Evolutionary conservation across 345 rosid species (phyloP).

Genomic region (Populus simonii): DNA sequence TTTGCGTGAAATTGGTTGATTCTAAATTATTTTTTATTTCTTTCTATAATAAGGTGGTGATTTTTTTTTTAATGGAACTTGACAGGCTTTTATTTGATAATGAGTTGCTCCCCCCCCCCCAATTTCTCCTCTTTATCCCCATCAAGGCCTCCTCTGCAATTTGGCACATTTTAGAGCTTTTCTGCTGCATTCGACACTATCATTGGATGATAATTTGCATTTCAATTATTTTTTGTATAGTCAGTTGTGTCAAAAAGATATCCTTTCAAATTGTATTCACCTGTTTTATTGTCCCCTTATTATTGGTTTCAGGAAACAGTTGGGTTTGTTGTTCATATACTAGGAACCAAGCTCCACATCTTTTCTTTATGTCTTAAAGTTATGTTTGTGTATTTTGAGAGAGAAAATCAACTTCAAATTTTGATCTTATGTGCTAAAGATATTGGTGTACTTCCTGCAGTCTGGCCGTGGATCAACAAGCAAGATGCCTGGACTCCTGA

Average conservation of each 20-base stretch:
- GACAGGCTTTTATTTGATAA: neutral
- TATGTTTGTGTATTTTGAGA: neutral
- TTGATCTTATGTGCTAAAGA: neutral
- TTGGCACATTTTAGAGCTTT: neutral
- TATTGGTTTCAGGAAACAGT: no score
- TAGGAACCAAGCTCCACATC: neutral
- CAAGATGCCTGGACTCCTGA: conserved; percentile 29
- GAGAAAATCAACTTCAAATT: neutral
- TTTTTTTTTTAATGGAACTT: neutral
- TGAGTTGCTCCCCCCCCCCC: neutral
- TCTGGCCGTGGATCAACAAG: conserved; percentile 35
- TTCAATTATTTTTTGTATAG: neutral
- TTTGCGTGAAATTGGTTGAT: neutral
- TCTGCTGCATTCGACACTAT: neutral
- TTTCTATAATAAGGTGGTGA: neutral
- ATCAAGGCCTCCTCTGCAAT: neutral
- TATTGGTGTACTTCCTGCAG: conserved; percentile 36
- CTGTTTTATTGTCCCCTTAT: neutral
- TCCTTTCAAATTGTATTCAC: neutral
- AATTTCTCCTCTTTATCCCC: neutral
- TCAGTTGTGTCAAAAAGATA: neutral
- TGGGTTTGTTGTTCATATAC: neutral
- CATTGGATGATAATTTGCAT: neutral
- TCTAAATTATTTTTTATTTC: neutral
- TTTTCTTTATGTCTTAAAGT: neutral